These are phyloP conservation scores for Mallotus repandus DNA, from an alignment of 441 rosid genomes.

Conservation along the genomic window DNA sequence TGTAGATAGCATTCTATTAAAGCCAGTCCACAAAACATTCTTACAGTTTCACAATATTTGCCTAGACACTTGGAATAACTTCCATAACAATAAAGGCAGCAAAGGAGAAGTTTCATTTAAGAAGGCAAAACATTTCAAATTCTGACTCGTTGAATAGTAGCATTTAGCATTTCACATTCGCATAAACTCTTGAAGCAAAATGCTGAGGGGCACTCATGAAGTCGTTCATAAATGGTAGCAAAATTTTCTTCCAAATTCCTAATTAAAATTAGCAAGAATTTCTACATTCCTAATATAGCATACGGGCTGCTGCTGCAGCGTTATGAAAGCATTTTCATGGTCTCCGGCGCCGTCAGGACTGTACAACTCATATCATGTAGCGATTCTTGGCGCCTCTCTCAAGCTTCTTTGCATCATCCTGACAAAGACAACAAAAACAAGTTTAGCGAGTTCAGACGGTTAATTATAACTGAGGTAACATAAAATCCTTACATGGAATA, in stretches of 20 bases:
- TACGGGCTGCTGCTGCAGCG: neutral
- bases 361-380: conserved; percentile 45
- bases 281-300: neutral
- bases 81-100: too few species aligned
- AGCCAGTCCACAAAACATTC: too few species aligned
- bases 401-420: conserved; percentile 77
- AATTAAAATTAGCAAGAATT: neutral
- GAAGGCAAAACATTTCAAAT: too few species aligned
- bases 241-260: neutral
- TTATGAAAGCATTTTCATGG: neutral
- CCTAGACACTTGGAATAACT: too few species aligned
- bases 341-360: neutral
- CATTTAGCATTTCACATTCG: neutral
- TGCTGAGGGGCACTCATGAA: neutral
- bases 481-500: conserved; percentile 58
- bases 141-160: neutral
- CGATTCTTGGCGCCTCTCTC: conserved; percentile 56
- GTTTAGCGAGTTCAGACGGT: neutral
- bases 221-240: neutral
- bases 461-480: neutral
- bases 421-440: conserved; percentile 11
- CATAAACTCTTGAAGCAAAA: neutral
- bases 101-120: too few species aligned
- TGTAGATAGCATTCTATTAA: too few species aligned
- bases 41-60: too few species aligned